Base-by-base conservation (phyloP, 225 moss, liverwort and hornwort genomes). In the Physcomitrellopsis africana region DNA sequence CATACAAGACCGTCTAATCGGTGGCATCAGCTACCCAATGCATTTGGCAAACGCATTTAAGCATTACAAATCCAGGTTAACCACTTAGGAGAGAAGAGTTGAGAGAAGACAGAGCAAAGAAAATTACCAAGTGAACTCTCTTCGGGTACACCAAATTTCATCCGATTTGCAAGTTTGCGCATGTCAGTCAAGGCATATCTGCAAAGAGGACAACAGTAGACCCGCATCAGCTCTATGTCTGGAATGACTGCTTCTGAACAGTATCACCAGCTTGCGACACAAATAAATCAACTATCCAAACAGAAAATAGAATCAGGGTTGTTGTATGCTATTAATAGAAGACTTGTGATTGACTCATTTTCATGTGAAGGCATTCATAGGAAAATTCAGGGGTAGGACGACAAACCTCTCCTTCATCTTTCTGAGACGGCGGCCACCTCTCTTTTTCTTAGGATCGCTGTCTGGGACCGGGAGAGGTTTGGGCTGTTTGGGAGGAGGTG, bases 101-200 rank as follows among this genome's bases (percentile, higher is more conserved):
- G 69, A 32, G n/a, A 44, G 56, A 63, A 46, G 27, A 22, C 7
- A 29, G 3, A 68, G 64, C 26, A 12, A 11, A 12, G 42, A 47
- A 67, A 74, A 52, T 66, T 77, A 96, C 96, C 97, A 60, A 99
- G 82, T 51, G 97, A 94, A 73, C 94, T 99, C 82, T 99, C 97
- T 72, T 99, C 97, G 45, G 97, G 97, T 65, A 92, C 93, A 66
- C 94, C 94, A 74, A 94, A 99, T 48, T 86, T 89, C 94, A 99
- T 99, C 72, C 97, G 90, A 70, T 99, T 99, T 15, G 97, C 97
- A 73, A 99, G 93, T 89, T 99, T 99, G 24, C 97, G 89, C 97
- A 99, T 99, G 69, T 99, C 93, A 61, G 94, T 99, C 83, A 93
- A 60, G 29, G 97, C 97, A 84, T 99, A 99, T 81, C 96, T 96